Base-by-base conservation (phyloP, 768 basidiomycete species). In the Strobilomyces echinocephalus region DNA sequence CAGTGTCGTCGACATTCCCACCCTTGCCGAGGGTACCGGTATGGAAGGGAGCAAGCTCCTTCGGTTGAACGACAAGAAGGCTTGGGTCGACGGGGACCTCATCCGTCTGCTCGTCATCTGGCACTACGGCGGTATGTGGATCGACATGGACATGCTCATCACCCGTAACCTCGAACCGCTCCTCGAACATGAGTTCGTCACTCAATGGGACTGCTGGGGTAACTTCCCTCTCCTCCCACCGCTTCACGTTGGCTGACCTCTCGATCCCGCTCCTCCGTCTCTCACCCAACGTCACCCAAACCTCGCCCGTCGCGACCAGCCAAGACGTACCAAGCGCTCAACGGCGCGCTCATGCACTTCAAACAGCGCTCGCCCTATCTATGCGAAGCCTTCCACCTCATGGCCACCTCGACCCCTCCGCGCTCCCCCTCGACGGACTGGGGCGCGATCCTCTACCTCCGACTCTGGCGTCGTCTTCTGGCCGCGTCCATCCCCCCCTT, bases 141-240 rank as follows among this genome's bases (percentile, higher is more conserved):
- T 97, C 44, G 95, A 99, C 67, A 97, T 97, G 93, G 95, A 97
- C 70, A 88, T 89, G 47, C 78, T 98, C 51, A 73, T 97, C 57
- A 95, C 93, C 41, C 76, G 95, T 50, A 90, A 94, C 71, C 73
- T 97, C 31, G 76, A 84, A 4, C 93, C 95, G 7, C 74, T 97
- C 51, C 77, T 89, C 7, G 95, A 97, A 68, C 88, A 91, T 62
- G 95, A 99, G 70, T 99, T 95, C 66, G 91, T 97, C 11, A 95
- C 92, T 1, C 94, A 99, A 64, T 99, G 95, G 95, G 95, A 99
- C 66, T 97, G 95, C 68, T 97, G 97, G 63, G 91, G 95, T 93
- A 67, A 42, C 14, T 83, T 53, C n/a, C 21, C 8, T 8, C 28
- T 28, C 7, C 33, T 30, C 24, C 21, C 11, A 6, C n/a, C 35